Percentiles rank a stretch among this genome's conserved stretches.
phyloP scores from a whole-genome alignment of 1,284 basidiomycete species.

The Moniliophthora roreri region DNA sequence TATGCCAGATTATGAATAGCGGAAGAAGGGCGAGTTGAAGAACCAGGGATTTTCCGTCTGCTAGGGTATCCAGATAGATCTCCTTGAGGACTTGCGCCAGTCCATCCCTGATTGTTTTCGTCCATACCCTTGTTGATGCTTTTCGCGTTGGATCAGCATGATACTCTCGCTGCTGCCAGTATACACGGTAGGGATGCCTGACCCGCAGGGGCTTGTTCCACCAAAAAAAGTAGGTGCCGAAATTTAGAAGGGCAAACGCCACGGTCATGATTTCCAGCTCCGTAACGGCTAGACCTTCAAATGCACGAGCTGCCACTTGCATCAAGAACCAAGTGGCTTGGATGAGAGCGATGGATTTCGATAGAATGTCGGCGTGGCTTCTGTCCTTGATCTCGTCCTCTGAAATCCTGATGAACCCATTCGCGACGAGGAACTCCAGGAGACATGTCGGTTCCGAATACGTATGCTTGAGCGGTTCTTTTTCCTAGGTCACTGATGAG shows the following conservation, averaged over 20 bases:
- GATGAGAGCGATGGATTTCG: background rate
- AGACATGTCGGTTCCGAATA: no score
- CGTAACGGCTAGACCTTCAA: background rate
- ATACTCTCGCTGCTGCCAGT: no score
- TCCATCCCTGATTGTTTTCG: no score
- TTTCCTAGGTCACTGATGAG: no score
- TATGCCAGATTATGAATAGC: no score
- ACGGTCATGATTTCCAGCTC: background rate
- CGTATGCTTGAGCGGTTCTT: no score
- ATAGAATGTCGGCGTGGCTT: background rate
- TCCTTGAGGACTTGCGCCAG: no score
- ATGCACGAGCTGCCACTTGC: background rate
- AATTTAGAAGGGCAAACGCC: background rate
- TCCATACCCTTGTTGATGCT: no score
- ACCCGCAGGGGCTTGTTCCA: conserved; percentile 3
- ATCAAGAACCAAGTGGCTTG: background rate
- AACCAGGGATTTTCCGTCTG: no score
- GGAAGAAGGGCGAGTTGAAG: no score
- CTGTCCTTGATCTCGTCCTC: background rate
- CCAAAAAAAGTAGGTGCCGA: background rate
- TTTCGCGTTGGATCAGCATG: no score
- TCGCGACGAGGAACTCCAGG: background rate
- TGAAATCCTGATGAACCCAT: background rate
- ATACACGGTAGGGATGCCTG: background rate
- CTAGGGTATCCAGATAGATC: no score